phyloP scores from a whole-genome alignment of 768 basidiomycete genomes.

The Terana coerulea region DNA sequence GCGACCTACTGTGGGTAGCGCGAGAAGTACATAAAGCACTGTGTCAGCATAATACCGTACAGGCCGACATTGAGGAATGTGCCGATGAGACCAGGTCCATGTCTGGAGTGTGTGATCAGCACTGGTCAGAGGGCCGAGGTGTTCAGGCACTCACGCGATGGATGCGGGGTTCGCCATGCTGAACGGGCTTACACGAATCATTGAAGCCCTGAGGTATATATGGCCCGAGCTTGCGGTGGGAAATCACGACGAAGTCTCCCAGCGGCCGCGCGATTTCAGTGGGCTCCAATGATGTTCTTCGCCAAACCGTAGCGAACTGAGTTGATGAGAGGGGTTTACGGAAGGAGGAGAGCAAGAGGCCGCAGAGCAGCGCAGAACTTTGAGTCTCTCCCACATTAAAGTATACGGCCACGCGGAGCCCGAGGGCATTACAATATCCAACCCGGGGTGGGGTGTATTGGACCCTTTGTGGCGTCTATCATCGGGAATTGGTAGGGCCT shows the following conservation, averaged over 20 bases:
- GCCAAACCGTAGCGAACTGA: too few relatives aligned
- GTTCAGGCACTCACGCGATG: conserved; percentile 11
- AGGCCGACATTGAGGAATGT: conserved; percentile 14
- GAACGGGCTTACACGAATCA: background rate
- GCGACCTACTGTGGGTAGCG: conserved; percentile 8
- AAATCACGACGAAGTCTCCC: too few relatives aligned
- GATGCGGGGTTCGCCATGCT: conserved; percentile 9
- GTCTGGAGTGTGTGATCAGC: background rate
- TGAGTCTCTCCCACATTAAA: too few relatives aligned
- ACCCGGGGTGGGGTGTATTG: background rate
- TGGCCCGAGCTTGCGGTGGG: too few relatives aligned
- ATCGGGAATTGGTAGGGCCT: background rate
- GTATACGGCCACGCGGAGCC: too few relatives aligned
- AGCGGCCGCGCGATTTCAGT: too few relatives aligned
- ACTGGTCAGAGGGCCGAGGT: too few relatives aligned
- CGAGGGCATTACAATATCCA: too few relatives aligned
- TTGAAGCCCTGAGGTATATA: background rate
- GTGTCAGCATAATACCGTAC: conserved; percentile 14
- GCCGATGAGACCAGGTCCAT: conserved; percentile 14
- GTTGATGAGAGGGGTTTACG: too few relatives aligned
- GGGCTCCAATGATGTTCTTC: too few relatives aligned
- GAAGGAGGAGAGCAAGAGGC: too few relatives aligned
- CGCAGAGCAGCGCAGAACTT: too few relatives aligned
- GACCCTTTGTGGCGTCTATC: conserved; percentile 7
- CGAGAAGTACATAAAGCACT: conserved; percentile 12